Evolutionary conservation across 352 stramenopile genomes (phyloP).

Genomic region (Phytophthora sp.): DNA sequence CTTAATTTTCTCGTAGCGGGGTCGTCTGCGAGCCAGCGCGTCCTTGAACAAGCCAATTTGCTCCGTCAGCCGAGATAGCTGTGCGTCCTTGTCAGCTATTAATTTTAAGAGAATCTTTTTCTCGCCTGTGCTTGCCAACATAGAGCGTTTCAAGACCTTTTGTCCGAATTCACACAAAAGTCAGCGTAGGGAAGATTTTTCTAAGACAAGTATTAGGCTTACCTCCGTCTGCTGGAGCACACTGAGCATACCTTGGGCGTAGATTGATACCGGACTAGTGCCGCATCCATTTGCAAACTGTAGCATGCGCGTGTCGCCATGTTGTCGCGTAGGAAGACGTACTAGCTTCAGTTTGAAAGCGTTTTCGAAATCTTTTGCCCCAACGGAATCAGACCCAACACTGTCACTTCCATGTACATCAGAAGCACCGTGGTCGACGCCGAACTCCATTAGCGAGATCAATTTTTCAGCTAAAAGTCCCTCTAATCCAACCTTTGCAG

Average conservation of each 20-base stretch:
- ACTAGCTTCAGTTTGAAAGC: conserved; percentile 21
- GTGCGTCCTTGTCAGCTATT: conserved; percentile 39
- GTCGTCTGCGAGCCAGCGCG: conserved; percentile 44
- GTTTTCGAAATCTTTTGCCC: background rate
- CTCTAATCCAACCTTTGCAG: conserved; percentile 46
- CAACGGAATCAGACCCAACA: background rate
- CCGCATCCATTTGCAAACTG: conserved; percentile 48
- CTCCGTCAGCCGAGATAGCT: conserved; percentile 45
- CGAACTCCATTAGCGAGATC: conserved; percentile 37
- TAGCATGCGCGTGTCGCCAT: conserved; percentile 9
- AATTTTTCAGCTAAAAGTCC: conserved; percentile 35
- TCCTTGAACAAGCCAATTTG: conserved; percentile 75
- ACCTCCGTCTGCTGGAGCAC: conserved; percentile 64
- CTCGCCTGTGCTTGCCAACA: conserved; percentile 50
- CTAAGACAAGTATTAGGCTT: background rate
- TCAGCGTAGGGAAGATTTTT: background rate
- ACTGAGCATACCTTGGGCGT: conserved; percentile 46
- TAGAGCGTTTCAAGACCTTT: conserved; percentile 46
- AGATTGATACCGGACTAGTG: conserved; percentile 49
- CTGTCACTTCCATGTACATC: background rate
- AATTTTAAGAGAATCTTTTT: conserved; percentile 37
- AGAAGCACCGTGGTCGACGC: conserved; percentile 12
- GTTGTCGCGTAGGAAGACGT: conserved; percentile 10
- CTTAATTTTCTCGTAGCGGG: conserved; percentile 13
- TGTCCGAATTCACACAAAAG: background rate